phyloP scores from a whole-genome alignment of 1,139 yeast genomes.

The Yamadazyma diospyri region DNA sequence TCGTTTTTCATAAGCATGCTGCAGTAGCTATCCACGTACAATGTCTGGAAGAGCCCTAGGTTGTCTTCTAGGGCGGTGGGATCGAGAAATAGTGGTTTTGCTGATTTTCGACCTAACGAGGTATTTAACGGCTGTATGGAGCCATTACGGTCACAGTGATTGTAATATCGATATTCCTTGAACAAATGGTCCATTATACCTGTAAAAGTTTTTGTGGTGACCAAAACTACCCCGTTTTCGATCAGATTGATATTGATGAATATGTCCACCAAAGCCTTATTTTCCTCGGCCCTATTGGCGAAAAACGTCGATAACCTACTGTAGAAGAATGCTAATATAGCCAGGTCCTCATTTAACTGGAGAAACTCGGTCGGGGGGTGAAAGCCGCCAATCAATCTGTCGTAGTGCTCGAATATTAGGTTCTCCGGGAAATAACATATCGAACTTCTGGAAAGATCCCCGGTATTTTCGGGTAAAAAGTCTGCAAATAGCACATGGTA shows the following conservation, averaged over 20 bases:
- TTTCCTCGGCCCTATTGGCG: neutral
- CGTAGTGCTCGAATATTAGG: neutral
- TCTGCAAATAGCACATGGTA: neutral
- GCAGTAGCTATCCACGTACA: constrained; percentile 3
- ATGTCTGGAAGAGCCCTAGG: constrained; percentile 2
- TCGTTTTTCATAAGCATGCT: constrained; percentile 1
- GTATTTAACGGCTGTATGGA: no score
- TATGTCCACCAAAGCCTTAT: neutral
- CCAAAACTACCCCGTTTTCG: neutral
- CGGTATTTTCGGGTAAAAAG: neutral
- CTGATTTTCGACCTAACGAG: no score
- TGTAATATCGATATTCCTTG: neutral
- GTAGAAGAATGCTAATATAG: neutral
- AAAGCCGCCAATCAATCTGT: neutral
- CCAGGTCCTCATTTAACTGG: neutral
- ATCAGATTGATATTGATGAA: neutral
- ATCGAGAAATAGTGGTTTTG: no score
- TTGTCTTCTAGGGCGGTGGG: neutral
- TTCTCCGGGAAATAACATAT: neutral
- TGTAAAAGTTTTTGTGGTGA: neutral
- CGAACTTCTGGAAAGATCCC: neutral
- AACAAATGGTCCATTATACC: neutral
- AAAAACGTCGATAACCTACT: neutral
- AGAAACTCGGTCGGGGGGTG: no score
- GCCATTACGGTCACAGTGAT: no score